These are phyloP conservation scores for Linanthus parryae DNA, from an alignment of 148 eudicot species.

Conservation along the genomic window DNA sequence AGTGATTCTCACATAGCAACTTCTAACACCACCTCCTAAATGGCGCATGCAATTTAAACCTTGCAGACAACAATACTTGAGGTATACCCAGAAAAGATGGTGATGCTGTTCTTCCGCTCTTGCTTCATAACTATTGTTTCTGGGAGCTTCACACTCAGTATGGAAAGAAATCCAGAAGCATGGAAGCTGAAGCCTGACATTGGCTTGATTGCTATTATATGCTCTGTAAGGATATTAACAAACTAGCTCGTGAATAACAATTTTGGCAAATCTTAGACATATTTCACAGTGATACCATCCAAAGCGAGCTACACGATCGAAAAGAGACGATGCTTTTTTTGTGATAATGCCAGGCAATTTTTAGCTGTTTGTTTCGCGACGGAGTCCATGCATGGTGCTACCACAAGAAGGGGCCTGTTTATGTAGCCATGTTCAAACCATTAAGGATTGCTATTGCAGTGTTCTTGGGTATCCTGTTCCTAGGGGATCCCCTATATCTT, in stretches of 20 bases:
- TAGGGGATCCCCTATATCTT: slow-evolving; percentile 15
- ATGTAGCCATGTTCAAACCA: slow-evolving; percentile 24
- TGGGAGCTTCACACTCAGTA: slow-evolving; percentile 22
- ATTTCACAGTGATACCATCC: too few relatives aligned
- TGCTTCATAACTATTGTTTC: slow-evolving; percentile 47
- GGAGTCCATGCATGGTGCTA: slow-evolving; percentile 17
- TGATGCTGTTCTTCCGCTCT: slow-evolving; percentile 43
- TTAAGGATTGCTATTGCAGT: slow-evolving; percentile 12
- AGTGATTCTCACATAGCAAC: too few relatives aligned
- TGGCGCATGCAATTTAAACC: neutral
- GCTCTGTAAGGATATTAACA: slow-evolving; percentile 17
- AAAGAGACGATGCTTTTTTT: too few relatives aligned
- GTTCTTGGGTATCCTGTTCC: slow-evolving; percentile 12
- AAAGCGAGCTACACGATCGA: too few relatives aligned
- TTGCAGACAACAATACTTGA: slow-evolving; percentile 37
- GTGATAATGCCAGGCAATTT: slow-evolving; percentile 15
- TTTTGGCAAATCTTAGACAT: neutral
- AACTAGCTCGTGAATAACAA: neutral
- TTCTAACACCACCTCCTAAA: too few relatives aligned
- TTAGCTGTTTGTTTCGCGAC: slow-evolving; percentile 21
- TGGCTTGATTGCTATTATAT: slow-evolving; percentile 33
- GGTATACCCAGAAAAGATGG: slow-evolving; percentile 40
- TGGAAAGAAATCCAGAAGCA: slow-evolving; percentile 24
- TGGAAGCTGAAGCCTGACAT: slow-evolving; percentile 31
- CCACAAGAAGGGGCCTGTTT: slow-evolving; percentile 18